Evolutionary conservation across 306 rosid genomes (phyloP), one percentile per base, ranked within the genome.

Genomic region (Vigna unguiculata): DNA sequence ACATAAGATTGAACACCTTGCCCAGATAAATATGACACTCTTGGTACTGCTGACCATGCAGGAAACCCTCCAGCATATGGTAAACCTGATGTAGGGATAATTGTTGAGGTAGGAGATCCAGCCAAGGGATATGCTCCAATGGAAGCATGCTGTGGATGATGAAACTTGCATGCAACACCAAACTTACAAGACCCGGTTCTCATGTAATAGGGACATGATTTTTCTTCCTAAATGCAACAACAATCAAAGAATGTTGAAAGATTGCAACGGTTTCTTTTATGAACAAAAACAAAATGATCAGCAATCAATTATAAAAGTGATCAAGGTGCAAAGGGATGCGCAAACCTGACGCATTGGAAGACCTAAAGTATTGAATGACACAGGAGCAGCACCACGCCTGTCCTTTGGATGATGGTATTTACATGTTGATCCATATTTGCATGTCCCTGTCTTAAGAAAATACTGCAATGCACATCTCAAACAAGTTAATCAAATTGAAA

Each of bases 321-420:
- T 7, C 2, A 11, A 73, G 13, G 38, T 20, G 74, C 47, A 54
- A 77, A 17, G 41, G 62, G 32, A 71, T 45, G 66, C 2, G 43
- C 72, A 60, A 59, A 93, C 98, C 97, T 90, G 92, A 43, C 95
- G 93, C 97, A 93, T 90, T 16, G 98, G 98, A 76, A 93, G 89
- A 43, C 98, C 98, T 77, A 93, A 76, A 73, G 86, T 61, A 68
- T 93, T 93, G 82, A 91, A 87, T 47, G 79, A 68, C 12, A 93
- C 96, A 9, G 98, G 97, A 71, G 90, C 93, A 86, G 96, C 97
- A 76, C 98, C 98, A 66, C 90, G 90, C 86, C 98, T 87, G 85
- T 93, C 98, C 85, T 88, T 90, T 70, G 97, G 98, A 69, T 93
- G 98, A 83, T 93, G 98, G 82, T 91, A 93, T 85, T 93, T 93